phyloP scores from a whole-genome alignment of 2,329 filamentous ascomycete species.

The Diaporthe nobilis region DNA sequence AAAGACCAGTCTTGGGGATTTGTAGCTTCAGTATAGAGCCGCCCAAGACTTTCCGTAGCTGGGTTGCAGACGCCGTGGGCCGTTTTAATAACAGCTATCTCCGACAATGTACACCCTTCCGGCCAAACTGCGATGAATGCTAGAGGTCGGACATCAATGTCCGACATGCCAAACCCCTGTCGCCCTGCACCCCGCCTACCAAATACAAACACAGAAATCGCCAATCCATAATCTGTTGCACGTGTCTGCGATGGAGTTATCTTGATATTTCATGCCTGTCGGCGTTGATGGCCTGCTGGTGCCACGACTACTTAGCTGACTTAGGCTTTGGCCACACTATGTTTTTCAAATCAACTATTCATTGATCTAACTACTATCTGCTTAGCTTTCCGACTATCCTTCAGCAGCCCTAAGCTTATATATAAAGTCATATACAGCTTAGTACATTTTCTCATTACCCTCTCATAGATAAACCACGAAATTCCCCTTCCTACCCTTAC shows the following conservation, averaged over 20 bases:
- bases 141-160: constrained; percentile 1
- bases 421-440: too few relatives aligned
- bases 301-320: neutral
- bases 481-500: too few relatives aligned
- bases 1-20: neutral
- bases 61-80: neutral
- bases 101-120: neutral
- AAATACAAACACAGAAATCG: neutral
- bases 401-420: too few relatives aligned
- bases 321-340: too few relatives aligned
- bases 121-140: neutral
- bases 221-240: neutral
- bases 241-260: neutral
- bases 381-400: too few relatives aligned
- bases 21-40: neutral
- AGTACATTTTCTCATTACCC: too few relatives aligned
- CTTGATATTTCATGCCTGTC: neutral
- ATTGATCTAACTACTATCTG: too few relatives aligned
- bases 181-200: neutral
- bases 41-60: neutral
- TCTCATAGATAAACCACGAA: too few relatives aligned
- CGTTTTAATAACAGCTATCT: neutral
- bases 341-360: too few relatives aligned
- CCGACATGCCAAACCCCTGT: neutral
- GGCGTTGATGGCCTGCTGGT: neutral